Evolutionary conservation across 1,284 basidiomycete genomes (phyloP).

Genomic region (Wolfiporia cocos): DNA sequence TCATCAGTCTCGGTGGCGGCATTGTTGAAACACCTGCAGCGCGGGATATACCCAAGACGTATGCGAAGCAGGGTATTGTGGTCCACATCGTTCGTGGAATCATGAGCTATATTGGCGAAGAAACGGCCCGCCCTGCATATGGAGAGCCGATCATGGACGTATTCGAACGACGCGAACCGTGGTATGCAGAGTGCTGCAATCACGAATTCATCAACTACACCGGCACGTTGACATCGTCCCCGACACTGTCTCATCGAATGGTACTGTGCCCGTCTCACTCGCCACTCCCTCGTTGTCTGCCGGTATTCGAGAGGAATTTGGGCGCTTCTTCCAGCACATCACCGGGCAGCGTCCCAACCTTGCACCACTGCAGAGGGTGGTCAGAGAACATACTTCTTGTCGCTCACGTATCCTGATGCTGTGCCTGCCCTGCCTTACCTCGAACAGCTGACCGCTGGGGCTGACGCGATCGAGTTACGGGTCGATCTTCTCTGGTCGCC

Average conservation of each 20-base stretch:
- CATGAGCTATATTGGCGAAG: conserved; percentile 72
- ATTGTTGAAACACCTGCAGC: conserved; percentile 85
- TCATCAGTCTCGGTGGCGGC: conserved; percentile 93
- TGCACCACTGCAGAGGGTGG: conserved; percentile 49
- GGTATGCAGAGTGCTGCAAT: conserved; percentile 83
- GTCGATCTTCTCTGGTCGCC: conserved; percentile 80
- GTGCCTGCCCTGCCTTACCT: conserved; percentile 66
- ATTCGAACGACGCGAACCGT: conserved; percentile 78
- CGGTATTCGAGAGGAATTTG: conserved; percentile 41
- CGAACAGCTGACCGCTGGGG: conserved; percentile 74
- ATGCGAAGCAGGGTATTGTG: conserved; percentile 59
- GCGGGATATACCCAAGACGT: conserved; percentile 65
- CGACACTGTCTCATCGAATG: background rate
- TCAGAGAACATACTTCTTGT: conserved; percentile 83
- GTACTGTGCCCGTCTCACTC: background rate
- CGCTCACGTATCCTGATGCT: conserved; percentile 88
- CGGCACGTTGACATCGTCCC: conserved; percentile 23
- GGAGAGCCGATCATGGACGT: conserved; percentile 84
- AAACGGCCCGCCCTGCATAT: conserved; percentile 78
- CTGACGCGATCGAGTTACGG: conserved; percentile 90
- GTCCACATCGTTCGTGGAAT: conserved; percentile 73
- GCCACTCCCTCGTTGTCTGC: conserved; percentile 11
- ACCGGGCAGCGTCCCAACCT: conserved; percentile 71
- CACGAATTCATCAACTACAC: conserved; percentile 85
- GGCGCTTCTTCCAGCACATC: conserved; percentile 86